Evolutionary conservation across 2,329 filamentous ascomycete genomes (phyloP).

Genomic region (Calonectria pseudoreteaudii): DNA sequence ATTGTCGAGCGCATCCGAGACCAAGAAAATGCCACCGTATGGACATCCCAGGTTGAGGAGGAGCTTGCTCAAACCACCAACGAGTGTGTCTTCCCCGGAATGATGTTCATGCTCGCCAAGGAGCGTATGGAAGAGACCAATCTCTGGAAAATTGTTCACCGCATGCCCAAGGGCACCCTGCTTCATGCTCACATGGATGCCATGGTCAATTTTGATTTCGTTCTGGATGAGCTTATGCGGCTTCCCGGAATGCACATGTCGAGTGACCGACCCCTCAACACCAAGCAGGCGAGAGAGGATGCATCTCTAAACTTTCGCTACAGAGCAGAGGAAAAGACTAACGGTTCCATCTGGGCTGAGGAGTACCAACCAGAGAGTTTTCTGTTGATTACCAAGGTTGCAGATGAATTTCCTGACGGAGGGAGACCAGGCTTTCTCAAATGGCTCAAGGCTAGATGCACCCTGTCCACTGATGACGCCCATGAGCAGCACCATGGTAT

Average conservation of each 20-base stretch:
- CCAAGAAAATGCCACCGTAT: conserved; percentile 80
- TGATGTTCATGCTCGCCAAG: conserved; percentile 93
- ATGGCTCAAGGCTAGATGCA: conserved; percentile 81
- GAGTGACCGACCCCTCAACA: conserved; percentile 66
- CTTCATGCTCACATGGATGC: conserved; percentile 91
- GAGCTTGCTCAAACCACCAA: conserved; percentile 71
- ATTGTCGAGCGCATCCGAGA: conserved; percentile 85
- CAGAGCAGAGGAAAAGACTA: conserved; percentile 57
- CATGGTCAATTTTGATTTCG: conserved; percentile 88
- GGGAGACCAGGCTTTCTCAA: conserved; percentile 78
- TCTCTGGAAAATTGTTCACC: conserved; percentile 85
- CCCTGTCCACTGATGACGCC: conserved; percentile 78
- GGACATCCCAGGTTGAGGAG: conserved; percentile 81
- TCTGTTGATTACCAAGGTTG: conserved; percentile 71
- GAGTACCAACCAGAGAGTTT: conserved; percentile 70
- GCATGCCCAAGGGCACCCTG: conserved; percentile 89
- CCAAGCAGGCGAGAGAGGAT: conserved; percentile 63
- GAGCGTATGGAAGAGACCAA: conserved; percentile 86
- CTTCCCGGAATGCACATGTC: conserved; percentile 82
- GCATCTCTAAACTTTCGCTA: conserved; percentile 73
- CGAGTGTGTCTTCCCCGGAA: conserved; percentile 82
- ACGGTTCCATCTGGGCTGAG: conserved; percentile 72
- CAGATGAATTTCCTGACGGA: conserved; percentile 79
- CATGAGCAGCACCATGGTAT: conserved; percentile 85
- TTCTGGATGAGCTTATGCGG: conserved; percentile 77